Evolutionary conservation across 2,329 filamentous ascomycete genomes (phyloP).

Genomic region (Colletotrichum scovillei): DNA sequence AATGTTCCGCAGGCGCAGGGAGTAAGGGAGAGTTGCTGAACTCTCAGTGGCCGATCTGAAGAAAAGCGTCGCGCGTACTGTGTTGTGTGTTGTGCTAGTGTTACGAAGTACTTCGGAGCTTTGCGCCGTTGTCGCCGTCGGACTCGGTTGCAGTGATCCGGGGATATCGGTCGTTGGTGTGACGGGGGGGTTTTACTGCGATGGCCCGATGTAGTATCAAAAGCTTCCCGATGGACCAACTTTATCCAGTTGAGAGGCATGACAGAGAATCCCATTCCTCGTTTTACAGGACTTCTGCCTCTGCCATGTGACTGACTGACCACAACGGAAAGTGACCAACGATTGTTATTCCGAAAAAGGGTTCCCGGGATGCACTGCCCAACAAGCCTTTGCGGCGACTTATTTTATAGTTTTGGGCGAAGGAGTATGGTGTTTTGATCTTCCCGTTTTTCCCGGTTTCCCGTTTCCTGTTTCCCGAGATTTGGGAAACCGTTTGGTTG

Average conservation of each 20-base stretch:
- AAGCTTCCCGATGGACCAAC: slow-evolving; percentile 12
- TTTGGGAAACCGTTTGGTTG: neutral
- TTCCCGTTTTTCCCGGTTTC: neutral
- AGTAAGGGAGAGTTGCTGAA: neutral
- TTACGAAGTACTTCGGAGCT: neutral
- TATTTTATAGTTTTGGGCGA: slow-evolving; percentile 25
- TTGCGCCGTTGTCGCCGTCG: slow-evolving; percentile 14
- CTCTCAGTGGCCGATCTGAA: neutral
- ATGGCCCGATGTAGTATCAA: slow-evolving; percentile 30
- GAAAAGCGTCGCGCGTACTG: neutral
- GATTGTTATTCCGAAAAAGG: neutral
- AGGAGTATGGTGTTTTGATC: neutral
- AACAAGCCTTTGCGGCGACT: slow-evolving; percentile 25
- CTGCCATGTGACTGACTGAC: neutral
- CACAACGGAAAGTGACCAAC: neutral
- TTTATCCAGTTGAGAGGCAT: slow-evolving; percentile 13
- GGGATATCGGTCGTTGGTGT: slow-evolving; percentile 11
- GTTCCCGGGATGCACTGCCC: slow-evolving; percentile 2
- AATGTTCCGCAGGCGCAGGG: neutral
- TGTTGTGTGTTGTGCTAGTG: neutral
- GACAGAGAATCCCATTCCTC: slow-evolving; percentile 3
- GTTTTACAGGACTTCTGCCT: slow-evolving; percentile 1
- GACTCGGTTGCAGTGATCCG: slow-evolving; percentile 7
- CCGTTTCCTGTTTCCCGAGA: neutral
- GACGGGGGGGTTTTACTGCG: neutral